Base-by-base conservation (phyloP, 768 basidiomycete species). In the Piloderma croceum region DNA sequence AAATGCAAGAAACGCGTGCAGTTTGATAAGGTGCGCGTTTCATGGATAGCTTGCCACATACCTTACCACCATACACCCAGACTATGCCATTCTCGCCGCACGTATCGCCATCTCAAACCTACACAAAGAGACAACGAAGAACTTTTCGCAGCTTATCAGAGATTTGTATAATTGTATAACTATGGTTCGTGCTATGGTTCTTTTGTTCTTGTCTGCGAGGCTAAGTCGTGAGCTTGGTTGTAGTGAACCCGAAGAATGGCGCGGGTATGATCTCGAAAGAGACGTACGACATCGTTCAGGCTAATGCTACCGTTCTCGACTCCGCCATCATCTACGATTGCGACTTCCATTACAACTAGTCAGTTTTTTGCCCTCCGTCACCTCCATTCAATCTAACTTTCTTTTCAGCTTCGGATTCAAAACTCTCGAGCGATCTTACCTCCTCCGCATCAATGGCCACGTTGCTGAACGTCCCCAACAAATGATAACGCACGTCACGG, bases 61-160 rank as follows among this genome's bases (percentile, higher is more conserved):
- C 60, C 80, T 98, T 46, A 98, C 96, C 4, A 98, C 94, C 20
- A 91, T 89, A 50, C 91, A 93, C 57, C 92, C 94, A 6, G 96
- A 99, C 60, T 99, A 99, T 54, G 96, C 96, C 19, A 83, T 98
- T 45, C 89, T 99, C 47, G 96, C 96, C 5, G 96, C 96, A 17
- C 90, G 96, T 43, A 98, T 99, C 39, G 96, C 96, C 41, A 91
- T 99, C 54, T 97, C 94, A 35, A 99, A 98, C 59, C 69, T 98
- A 9, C 96, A 99, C 77, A 98, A 99, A 57, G 94, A 99, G 68
- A 98, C 96, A 13, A 97, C 92, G 70, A 98, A 98, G 73, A 88
- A 69, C 51, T 98, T 99, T 60, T 91, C 90, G 2, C 76, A 82
- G 44, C 94, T 99, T 48, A 75, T 99, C 56, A 79, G 78, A 44